Evolutionary conservation across 192 early-diverging fungal species (phyloP).

Genomic region (Coemansia sp.): DNA sequence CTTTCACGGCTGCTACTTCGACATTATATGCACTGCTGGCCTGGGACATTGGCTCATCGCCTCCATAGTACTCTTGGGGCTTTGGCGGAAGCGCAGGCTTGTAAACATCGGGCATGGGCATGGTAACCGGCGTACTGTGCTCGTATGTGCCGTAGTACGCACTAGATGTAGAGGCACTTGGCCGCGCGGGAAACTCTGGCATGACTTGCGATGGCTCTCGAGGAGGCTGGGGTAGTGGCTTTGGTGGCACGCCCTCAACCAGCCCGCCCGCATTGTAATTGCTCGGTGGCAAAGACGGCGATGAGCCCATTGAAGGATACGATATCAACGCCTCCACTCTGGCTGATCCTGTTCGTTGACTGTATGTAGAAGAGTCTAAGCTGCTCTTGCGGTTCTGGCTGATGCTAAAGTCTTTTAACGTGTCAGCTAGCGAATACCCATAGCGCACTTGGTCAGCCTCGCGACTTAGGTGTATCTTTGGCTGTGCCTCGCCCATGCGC

Average conservation of each 20-base stretch:
- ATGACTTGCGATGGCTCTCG: neutral
- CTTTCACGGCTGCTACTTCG: neutral
- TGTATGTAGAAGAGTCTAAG: neutral
- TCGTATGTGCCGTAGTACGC: neutral
- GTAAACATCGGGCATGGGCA: neutral
- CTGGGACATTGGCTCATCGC: neutral
- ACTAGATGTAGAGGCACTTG: constrained; percentile 4
- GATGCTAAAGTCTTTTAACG: constrained; percentile 2
- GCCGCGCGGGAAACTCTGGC: constrained; percentile 27
- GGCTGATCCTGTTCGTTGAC: neutral
- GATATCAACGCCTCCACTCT: neutral
- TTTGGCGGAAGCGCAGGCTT: constrained; percentile 43
- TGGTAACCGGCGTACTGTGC: neutral
- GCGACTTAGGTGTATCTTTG: constrained; percentile 21
- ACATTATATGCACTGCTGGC: neutral
- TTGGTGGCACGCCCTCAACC: neutral
- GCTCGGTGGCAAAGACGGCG: neutral
- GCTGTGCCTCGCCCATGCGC: neutral
- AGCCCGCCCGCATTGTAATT: neutral
- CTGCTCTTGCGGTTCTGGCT: neutral
- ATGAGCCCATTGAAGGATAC: constrained; percentile 2
- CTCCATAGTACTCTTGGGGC: constrained; percentile 40
- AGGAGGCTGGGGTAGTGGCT: neutral
- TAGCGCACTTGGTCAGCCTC: constrained; percentile 11
- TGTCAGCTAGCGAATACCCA: constrained; percentile 10